phyloP scores from a whole-genome alignment of 345 rosid species.

The Crucihimalaya himalaica region DNA sequence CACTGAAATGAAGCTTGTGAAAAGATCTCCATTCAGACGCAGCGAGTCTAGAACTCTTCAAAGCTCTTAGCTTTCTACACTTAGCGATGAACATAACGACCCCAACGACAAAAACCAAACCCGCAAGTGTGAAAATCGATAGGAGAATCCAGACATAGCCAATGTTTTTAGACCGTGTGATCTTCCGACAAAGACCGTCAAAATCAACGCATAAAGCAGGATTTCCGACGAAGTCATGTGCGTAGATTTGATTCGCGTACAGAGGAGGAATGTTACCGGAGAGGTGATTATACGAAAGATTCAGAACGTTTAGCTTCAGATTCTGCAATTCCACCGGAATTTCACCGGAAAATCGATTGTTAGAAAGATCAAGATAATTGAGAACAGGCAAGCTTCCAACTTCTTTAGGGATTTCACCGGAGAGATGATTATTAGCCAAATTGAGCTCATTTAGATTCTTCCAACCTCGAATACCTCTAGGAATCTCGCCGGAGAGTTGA shows the following conservation, averaged over 20 bases:
- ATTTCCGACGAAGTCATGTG: slow-evolving; percentile 66
- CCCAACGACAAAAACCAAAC: slow-evolving; percentile 55
- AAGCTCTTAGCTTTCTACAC: slow-evolving; percentile 49
- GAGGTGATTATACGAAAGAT: slow-evolving; percentile 70
- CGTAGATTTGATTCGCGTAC: slow-evolving; percentile 54
- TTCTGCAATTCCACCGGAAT: slow-evolving; percentile 71
- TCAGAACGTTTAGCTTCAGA: slow-evolving; percentile 74
- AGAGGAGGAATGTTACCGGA: slow-evolving; percentile 72
- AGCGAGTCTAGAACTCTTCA: slow-evolving; percentile 38
- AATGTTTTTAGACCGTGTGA: slow-evolving; percentile 37
- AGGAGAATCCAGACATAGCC: slow-evolving; percentile 64
- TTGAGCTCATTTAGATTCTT: slow-evolving; percentile 74
- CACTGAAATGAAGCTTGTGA: slow-evolving; percentile 80
- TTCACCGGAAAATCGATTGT: slow-evolving; percentile 63
- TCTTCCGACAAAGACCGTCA: slow-evolving; percentile 56
- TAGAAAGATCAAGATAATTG: slow-evolving; percentile 87
- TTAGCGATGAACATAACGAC: slow-evolving; percentile 62
- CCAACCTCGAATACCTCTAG: slow-evolving; percentile 53
- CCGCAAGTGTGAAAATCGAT: slow-evolving; percentile 58
- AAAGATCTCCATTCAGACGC: slow-evolving; percentile 80
- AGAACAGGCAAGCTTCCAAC: slow-evolving; percentile 72
- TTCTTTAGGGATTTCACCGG: slow-evolving; percentile 67
- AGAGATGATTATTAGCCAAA: slow-evolving; percentile 61
- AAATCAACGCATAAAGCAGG: slow-evolving; percentile 72
- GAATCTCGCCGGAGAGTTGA: slow-evolving; percentile 66